Base-by-base conservation (phyloP, 352 stramenopile species). In the Blastocystis sp. region DNA sequence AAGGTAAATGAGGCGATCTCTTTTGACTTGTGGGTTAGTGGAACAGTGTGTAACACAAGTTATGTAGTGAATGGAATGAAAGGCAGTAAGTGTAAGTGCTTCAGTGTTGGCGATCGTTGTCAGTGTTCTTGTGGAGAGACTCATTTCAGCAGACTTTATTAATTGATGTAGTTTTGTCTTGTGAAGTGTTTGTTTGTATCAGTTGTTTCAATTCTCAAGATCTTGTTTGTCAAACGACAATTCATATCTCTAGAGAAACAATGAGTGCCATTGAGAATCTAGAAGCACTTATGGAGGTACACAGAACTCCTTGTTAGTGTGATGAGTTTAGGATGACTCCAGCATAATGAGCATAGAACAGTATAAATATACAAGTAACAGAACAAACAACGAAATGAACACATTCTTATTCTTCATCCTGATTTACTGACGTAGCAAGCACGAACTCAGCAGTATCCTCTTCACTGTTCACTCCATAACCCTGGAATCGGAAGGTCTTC, bases 111-210 rank as follows among this genome's bases (percentile, higher is more conserved):
- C 22, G 40, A 89, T 37, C 60, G 66, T 15, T 89, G 78, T 76
- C 60, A 89, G 66, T 89, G 78, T 22, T 58, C 44, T 13, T 89
- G 78, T 53, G 78, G 78, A 54, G 78, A 89, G 53, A 89, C 78
- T 9, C 44, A 40, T 48, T 89, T 89, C 57, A 68, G 51, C 68
- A 84, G 73, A 69, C 3, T 33, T 22, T 84, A 84, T 84, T 84
- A 40, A 57, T 66, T 35, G 44, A 1, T 35, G 7, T 24, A 53
- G 62, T 75, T 75, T 75, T 42, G 53, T 78, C 0, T 48, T 59
- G 40, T 62, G 69, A 5, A n/a, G 7, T 64, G 69, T 81, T 48
- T 64, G 69, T 62, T 81, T 22, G 9, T 22, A n/a, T 0, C 7
- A 59, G 9, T 81, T 22, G 7, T 40, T 24, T 62, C 30, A 80